phyloP scores from a whole-genome alignment of 2,329 filamentous ascomycete genomes.

The Cladosporium sphaerospermum region DNA sequence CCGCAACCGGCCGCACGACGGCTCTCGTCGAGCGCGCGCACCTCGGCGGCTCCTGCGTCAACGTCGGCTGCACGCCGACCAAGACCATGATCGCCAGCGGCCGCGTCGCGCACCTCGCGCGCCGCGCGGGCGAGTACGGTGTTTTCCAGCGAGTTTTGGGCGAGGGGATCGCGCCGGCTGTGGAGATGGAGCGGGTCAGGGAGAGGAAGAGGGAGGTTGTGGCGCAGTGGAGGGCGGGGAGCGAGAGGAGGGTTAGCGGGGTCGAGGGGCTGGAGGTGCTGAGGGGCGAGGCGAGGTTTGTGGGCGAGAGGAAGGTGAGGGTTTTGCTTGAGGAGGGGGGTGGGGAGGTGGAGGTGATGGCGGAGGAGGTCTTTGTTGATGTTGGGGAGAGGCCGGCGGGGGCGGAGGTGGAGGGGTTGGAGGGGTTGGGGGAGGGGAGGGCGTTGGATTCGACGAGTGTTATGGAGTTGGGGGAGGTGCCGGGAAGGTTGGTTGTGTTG shows the following conservation, averaged over 20 bases:
- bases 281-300: constrained; percentile 42
- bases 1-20: constrained; percentile 39
- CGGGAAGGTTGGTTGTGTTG: constrained; percentile 45
- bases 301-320: constrained; percentile 25
- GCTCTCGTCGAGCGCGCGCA: constrained; percentile 44
- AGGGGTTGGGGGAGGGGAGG: constrained; percentile 27
- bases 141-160: constrained; percentile 28
- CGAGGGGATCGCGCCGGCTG: constrained; percentile 18
- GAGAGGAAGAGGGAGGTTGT: constrained; percentile 51
- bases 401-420: constrained; percentile 19
- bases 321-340: not conserved
- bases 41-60: constrained; percentile 81
- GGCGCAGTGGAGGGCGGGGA: constrained; percentile 43
- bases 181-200: constrained; percentile 45
- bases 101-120: constrained; percentile 42
- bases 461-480: constrained; percentile 42
- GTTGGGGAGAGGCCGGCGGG: not conserved
- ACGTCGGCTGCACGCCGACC: constrained; percentile 85
- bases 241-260: constrained; percentile 37
- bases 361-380: constrained; percentile 1
- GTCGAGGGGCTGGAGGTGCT: constrained; percentile 40
- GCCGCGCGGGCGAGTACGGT: constrained; percentile 42
- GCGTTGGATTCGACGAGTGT: constrained; percentile 45
- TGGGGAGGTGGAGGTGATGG: not conserved
- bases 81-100: constrained; percentile 63